These are phyloP conservation scores for Beta macrorhiza DNA, from an alignment of 179 eudicot species.

Conservation along the genomic window DNA sequence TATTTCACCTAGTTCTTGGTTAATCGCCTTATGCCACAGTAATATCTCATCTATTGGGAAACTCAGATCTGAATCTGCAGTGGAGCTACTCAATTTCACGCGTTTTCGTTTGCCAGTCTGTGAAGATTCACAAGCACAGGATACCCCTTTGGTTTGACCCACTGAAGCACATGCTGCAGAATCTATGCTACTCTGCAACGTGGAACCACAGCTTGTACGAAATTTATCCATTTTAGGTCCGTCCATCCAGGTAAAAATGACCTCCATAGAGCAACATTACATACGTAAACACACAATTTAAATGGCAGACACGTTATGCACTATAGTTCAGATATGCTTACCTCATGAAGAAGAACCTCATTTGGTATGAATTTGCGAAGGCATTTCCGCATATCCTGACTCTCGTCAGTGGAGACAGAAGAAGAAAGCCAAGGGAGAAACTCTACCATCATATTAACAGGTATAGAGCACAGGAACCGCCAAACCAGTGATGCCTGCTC, in stretches of 20 bases:
- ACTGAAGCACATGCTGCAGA: constrained; percentile 35
- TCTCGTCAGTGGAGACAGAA: constrained; percentile 72
- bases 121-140: constrained; percentile 56
- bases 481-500: constrained; percentile 93
- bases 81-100: constrained; percentile 32
- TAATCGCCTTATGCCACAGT: constrained; percentile 86
- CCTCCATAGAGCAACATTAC: constrained; percentile 41
- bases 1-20: constrained; percentile 71
- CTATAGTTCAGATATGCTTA: constrained; percentile 29
- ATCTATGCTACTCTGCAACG: constrained; percentile 34
- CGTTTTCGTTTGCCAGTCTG: constrained; percentile 51
- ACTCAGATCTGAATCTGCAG: constrained; percentile 34
- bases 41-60: constrained; percentile 80
- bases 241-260: constrained; percentile 93
- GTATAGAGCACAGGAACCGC: constrained; percentile 94
- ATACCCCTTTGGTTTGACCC: constrained; percentile 33
- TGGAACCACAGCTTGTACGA: constrained; percentile 39
- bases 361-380: constrained; percentile 71
- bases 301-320: constrained; percentile 1
- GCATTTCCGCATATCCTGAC: constrained; percentile 79
- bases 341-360: constrained; percentile 90
- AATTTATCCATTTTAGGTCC: constrained; percentile 44
- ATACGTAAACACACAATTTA: constrained; percentile 23
- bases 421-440: constrained; percentile 96
- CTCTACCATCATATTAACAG: constrained; percentile 91